Conservation (phyloP, 768 basidiomycete species). For the Termitomyces bulborhizus region DNA sequence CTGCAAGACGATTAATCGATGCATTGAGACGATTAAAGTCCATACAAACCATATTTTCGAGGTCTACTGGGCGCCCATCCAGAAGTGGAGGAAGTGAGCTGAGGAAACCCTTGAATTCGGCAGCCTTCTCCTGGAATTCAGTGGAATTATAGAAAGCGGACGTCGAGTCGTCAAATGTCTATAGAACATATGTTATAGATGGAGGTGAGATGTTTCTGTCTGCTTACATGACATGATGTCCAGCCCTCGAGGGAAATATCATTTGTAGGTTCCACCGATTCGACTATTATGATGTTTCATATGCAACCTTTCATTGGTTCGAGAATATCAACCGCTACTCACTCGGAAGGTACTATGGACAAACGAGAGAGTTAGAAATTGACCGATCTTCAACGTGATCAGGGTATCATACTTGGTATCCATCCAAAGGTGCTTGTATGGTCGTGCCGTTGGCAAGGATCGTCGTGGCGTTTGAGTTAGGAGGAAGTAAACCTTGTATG, state of each 20-base stretch:
- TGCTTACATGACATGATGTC: conserved; percentile 48
- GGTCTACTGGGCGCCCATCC: conserved; percentile 43
- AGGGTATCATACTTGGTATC: conserved; percentile 45
- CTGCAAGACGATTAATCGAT: conserved; percentile 13
- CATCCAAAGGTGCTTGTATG: conserved; percentile 51
- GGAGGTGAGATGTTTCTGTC: neutral
- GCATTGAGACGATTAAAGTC: no score
- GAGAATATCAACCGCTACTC: conserved; percentile 8
- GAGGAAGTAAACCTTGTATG: conserved; percentile 64
- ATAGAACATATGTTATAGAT: neutral
- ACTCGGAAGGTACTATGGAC: conserved; percentile 32
- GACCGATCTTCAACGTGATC: neutral
- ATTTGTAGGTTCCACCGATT: conserved; percentile 55
- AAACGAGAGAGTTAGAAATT: neutral
- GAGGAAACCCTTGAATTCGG: conserved; percentile 43
- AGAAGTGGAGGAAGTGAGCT: conserved; percentile 42
- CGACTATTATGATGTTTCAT: conserved; percentile 29
- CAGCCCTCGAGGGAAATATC: conserved; percentile 65
- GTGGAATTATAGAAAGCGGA: conserved; percentile 49
- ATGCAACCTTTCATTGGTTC: neutral
- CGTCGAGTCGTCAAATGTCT: conserved; percentile 46
- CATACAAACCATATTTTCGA: conserved; percentile 53
- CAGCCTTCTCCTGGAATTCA: conserved; percentile 39
- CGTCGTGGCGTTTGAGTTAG: conserved; percentile 35
- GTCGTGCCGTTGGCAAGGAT: conserved; percentile 63